A percentile compares a stretch with the other conserved stretches of the same genome.
These are phyloP conservation scores for Populus hybrid DNA, from an alignment of 441 rosid genomes.

Conservation along the genomic window DNA sequence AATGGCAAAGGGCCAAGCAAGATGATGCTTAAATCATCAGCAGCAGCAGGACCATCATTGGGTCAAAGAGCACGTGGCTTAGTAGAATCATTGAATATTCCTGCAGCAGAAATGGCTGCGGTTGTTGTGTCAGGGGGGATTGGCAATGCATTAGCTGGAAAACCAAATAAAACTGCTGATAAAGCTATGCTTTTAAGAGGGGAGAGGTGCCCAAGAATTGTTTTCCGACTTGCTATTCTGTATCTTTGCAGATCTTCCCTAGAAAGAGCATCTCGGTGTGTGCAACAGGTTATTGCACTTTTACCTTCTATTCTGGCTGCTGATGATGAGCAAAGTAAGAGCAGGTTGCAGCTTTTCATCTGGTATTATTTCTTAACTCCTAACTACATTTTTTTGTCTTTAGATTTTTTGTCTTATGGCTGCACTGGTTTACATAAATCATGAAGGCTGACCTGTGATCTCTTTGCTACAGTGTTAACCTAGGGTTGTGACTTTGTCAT, in stretches of 20 bases:
- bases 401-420: constrained; percentile 8
- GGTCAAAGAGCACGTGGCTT: constrained; percentile 99
- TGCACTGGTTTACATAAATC: background rate
- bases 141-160: constrained; percentile 90
- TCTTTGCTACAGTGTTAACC: constrained; percentile 12
- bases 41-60: constrained; percentile 74
- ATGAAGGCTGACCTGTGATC: constrained; percentile 6
- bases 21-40: constrained; percentile 53
- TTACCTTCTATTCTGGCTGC: constrained; percentile 74
- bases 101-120: constrained; percentile 99
- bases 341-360: constrained; percentile 89
- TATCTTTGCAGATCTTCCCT: constrained; percentile 87
- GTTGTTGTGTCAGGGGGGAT: constrained; percentile 99
- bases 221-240: constrained; percentile 79
- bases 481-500: constrained; percentile 24
- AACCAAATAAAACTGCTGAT: constrained; percentile 75
- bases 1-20: constrained; percentile 91
- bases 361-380: constrained; percentile 44
- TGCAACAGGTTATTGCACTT: constrained; percentile 79
- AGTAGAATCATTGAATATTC: constrained; percentile 96
- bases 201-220: constrained; percentile 92
- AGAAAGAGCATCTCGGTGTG: constrained; percentile 94
- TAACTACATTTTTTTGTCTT: constrained; percentile 5
- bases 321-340: constrained; percentile 96
- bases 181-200: constrained; percentile 98